Percentiles rank a stretch among this genome's conserved stretches.
Evolutionary conservation across 1,284 basidiomycete species (phyloP).

Genomic region (Apiotrichum siamense): DNA sequence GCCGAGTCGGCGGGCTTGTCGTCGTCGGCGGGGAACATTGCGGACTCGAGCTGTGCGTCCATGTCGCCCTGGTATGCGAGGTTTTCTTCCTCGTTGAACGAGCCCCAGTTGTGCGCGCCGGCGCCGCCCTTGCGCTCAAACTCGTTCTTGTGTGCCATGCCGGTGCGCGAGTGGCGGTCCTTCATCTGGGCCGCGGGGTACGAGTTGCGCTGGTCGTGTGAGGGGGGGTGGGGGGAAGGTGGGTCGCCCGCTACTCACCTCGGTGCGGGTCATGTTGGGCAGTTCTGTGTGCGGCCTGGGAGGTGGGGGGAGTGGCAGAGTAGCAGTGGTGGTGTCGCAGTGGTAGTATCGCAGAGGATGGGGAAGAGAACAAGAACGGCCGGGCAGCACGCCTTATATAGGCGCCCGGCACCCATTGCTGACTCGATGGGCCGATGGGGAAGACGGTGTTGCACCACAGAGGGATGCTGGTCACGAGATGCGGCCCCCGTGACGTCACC

Average conservation of each 20-base stretch:
- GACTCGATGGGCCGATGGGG: too few relatives aligned
- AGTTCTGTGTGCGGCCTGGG: background rate
- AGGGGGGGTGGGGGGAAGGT: background rate
- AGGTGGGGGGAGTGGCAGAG: constrained; percentile 7
- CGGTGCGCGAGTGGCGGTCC: constrained; percentile 67
- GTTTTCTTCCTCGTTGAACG: constrained; percentile 57
- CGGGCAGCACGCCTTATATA: too few relatives aligned
- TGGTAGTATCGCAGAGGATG: constrained; percentile 4
- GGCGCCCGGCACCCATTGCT: too few relatives aligned
- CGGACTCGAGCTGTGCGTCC: constrained; percentile 46
- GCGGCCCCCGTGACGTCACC: too few relatives aligned
- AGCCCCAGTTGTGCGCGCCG: constrained; percentile 78
- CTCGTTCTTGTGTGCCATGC: constrained; percentile 59
- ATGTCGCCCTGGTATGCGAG: constrained; percentile 44
- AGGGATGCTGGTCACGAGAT: too few relatives aligned
- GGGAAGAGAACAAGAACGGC: too few relatives aligned
- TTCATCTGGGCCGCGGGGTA: constrained; percentile 67
- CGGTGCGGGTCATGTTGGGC: constrained; percentile 22
- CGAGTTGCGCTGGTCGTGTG: constrained; percentile 48
- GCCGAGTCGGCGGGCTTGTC: background rate
- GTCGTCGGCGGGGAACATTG: constrained; percentile 40
- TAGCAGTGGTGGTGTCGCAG: background rate
- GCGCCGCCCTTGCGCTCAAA: constrained; percentile 63
- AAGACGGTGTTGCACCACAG: too few relatives aligned
- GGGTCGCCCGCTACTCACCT: constrained; percentile 13